Base-by-base conservation (phyloP, 306 rosid genomes). In the Sicyos baderoa region DNA sequence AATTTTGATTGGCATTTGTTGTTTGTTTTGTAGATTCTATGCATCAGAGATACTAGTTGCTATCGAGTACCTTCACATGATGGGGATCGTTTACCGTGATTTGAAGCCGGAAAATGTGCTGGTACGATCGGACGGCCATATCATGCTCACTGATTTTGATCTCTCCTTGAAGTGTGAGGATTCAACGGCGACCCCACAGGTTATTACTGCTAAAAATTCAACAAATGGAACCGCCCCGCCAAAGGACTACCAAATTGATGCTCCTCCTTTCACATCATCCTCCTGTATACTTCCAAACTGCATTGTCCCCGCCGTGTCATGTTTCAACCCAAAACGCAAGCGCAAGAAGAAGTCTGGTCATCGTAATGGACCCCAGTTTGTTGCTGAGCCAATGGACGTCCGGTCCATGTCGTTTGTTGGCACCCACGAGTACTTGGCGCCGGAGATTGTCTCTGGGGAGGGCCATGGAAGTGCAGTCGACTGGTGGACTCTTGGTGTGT, bases 61-160 rank as follows among this genome's bases (percentile, higher is more conserved):
- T 51, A 70, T 89, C 6, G 96, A 89, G 70, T 89, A 89, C 78
- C 96, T 89, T 74, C 96, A 89, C 86, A 89, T 89, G 96, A n/a
- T 87, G 82, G 96, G 96, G 50, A 87, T 89, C 52, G 91, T 89
- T 42, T 89, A 89, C 71, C 96, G 96, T 68, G 96, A 89, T 81
- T 79, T 89, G 0, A 89, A 89, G 75, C 96, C 96, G 0, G 96
- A 89, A 77, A 89, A 89, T 37, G 96, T 89, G 49, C 78, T 89
- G 23, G 91, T 89, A 60, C 80, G 91, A 78, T 87, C 86, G 0
- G 96, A 87, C 23, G 96, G 96, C 14, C 96, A 89, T 74, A 89
- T 89, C 67, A 87, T 87, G 94, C 89, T 89, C 70, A 87, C 94
- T 3, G 85, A 89, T 67, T 79, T 81, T 64, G 95, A 88, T 75